Base-by-base conservation (phyloP, 1,284 basidiomycete genomes). In the Abortiporus biennis region DNA sequence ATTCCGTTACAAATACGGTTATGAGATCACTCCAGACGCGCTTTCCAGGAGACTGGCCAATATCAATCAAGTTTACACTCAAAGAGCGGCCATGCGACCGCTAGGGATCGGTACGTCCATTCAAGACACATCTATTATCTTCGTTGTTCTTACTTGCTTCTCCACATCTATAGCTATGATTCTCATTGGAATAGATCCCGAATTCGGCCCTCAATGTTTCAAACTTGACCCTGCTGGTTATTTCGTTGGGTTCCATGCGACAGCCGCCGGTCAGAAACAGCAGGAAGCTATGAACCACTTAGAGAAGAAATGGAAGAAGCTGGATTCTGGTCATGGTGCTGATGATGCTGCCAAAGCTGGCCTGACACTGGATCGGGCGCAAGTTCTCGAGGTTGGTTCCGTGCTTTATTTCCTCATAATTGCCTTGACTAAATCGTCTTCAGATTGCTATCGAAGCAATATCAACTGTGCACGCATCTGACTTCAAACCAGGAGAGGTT, bases 31-130 rank as follows among this genome's bases (percentile, higher is more conserved):
- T 2, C 92, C 95, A 1, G 94, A 96, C 61, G 84, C 91, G 23
- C 77, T 99, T 33, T 91, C 96, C 25, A 85, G 94, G 57, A 78
- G 96, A 38, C 72, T 99, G 62, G 95, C 96, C 29, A 98, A 98
- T 65, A 92, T 99, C 66, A 99, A 99, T 66, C 96, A 99, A 67
- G 95, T 99, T 1, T 96, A 97, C 67, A 99, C 95, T 0, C 95
- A 98, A 67, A 79, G 91, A 48, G 96, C 96, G 0, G 96, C 83
- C 35, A 99, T 99, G 93, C 79, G 96, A 41, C 96, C 96, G 4
- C 71, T 98, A 22, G 96, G 96, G 36, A 96, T 99, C 48, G 83
- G 92, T 94, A 56, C 54, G 85, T 65, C 1, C 19, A n/a, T n/a
- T n/a, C n/a, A n/a, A n/a, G n/a, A n/a, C n/a, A n/a, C n/a, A 27